Base-by-base conservation (phyloP, 1,284 basidiomycete species). In the Sphagnurus paluster region DNA sequence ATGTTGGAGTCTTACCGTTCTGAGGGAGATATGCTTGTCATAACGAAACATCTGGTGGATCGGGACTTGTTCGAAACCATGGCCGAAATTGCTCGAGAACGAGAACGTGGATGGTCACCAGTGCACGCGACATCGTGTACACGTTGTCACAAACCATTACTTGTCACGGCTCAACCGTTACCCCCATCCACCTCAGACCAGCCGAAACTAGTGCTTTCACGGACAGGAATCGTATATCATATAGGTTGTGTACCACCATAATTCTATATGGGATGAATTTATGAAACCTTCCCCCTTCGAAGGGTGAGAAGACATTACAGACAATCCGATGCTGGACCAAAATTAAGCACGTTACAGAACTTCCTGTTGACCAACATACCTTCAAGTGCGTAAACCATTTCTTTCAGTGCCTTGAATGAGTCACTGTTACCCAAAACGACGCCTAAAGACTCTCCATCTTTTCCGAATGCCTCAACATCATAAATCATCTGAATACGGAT, bases 1-100 rank as follows among this genome's bases (percentile, higher is more conserved):
- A 99, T 99, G 93, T 72, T 98, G 53, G 92, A 95, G 57, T 90
- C 93, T 1, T 98, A 98, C 70, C 83, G 87, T 17, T 83, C 89
- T 4, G 94, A 99, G 55, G 87, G 87, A 19, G 95, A 98, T 56
- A 82, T 96, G 74, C 74, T 99, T n/a, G 70, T 77, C 25, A 93
- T 98, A 60, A 90, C 92, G 11, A 91, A 90, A 56, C 83, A 87
- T 50, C 72, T 98, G 19, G 74, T 95, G 30, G 82, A 90, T 54
- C 79, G 86, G 17, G 96, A 98, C 63, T 70, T 95, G 24, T 95
- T 89, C 53, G 80, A 84, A 43, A 79, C 80, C 1, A 72, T 95
- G 42, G 82, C 84, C 30, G 68, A 77, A 46, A 67, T 71, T n/a
- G 66, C 71, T 11, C 67, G 63, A 40, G 75, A 77, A 57, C 73